Percentiles rank a stretch among this genome's conserved stretches.
phyloP scores from a whole-genome alignment of 495 filamentous ascomycete genomes.

The Diplogelasinospora grovesii region DNA sequence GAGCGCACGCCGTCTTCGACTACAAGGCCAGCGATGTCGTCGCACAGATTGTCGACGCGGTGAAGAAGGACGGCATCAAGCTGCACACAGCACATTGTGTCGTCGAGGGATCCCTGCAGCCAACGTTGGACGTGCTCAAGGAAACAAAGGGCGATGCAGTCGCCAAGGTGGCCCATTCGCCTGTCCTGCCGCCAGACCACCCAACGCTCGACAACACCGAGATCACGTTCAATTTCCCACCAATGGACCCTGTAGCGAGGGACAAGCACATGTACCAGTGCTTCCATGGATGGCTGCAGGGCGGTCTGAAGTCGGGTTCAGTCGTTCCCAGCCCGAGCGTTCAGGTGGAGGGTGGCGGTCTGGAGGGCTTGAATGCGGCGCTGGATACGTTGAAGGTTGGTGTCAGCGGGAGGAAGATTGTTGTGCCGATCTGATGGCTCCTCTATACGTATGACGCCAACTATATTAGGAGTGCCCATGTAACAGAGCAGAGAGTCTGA shows the following conservation, averaged over 20 bases:
- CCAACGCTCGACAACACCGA: slow-evolving; percentile 3
- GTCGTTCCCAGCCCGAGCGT: slow-evolving; percentile 1
- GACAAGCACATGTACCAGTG: slow-evolving; percentile 1
- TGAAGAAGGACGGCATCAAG: slow-evolving; percentile 3
- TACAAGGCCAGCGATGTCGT: slow-evolving; percentile 39
- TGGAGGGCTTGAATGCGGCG: slow-evolving; percentile 1
- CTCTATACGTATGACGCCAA: too few species aligned
- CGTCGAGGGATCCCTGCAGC: slow-evolving; percentile 3
- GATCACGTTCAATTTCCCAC: slow-evolving; percentile 3
- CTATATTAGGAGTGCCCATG: too few species aligned
- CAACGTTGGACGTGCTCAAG: slow-evolving; percentile 6
- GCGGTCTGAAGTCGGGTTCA: not conserved
- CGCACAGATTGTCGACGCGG: slow-evolving; percentile 25
- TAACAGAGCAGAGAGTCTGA: too few species aligned
- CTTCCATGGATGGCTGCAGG: slow-evolving; percentile 2
- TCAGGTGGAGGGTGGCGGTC: slow-evolving; percentile 4
- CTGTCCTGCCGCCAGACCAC: not conserved
- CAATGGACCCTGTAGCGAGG: not conserved
- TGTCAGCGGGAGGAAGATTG: slow-evolving; percentile 3
- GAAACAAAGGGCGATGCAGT: slow-evolving; percentile 1
- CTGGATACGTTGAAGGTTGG: slow-evolving; percentile 8
- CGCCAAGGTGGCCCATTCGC: slow-evolving; percentile 3
- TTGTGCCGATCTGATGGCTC: not conserved
- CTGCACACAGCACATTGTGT: slow-evolving; percentile 4
- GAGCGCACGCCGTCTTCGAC: slow-evolving; percentile 53